Conservation (phyloP, 805 yeast species). For the Pichia gijzeniarum region DNA sequence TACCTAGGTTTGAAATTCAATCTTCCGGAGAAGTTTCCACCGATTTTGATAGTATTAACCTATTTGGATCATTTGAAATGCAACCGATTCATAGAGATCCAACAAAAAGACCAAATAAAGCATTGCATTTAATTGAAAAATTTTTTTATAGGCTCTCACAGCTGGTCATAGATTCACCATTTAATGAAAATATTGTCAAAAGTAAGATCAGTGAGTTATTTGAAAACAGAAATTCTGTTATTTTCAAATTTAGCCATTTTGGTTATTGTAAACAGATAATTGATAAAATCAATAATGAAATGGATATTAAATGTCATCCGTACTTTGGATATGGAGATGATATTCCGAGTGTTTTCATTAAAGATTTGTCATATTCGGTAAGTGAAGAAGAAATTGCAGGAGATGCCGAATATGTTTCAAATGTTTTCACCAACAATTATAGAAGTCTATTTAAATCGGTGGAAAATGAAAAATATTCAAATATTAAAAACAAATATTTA, state of each 20-base stretch:
- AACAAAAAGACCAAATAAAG: too few relatives aligned
- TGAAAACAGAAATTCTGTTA: constrained; percentile 37
- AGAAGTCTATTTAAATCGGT: constrained; percentile 25
- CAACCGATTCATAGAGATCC: neutral
- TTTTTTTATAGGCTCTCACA: too few relatives aligned
- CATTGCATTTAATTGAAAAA: too few relatives aligned
- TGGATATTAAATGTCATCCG: constrained; percentile 8
- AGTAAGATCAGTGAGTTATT: constrained; percentile 31
- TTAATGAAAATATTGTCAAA: constrained; percentile 27
- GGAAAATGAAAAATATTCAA: neutral
- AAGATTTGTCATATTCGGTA: constrained; percentile 45
- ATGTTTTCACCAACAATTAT: constrained; percentile 36
- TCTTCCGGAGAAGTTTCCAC: neutral
- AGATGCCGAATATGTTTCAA: constrained; percentile 34
- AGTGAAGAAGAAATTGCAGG: constrained; percentile 23
- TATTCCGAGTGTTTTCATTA: constrained; percentile 38
- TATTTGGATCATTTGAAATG: neutral
- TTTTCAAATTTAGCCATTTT: constrained; percentile 38
- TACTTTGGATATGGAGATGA: constrained; percentile 25
- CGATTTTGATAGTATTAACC: neutral
- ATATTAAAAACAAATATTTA: neutral
- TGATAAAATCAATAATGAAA: neutral
- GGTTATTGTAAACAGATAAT: constrained; percentile 40
- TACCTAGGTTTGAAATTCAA: constrained; percentile 40
- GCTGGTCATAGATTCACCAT: too few relatives aligned